Conservation (phyloP, 257 asterid species). For the Nicotiana knightiana region DNA sequence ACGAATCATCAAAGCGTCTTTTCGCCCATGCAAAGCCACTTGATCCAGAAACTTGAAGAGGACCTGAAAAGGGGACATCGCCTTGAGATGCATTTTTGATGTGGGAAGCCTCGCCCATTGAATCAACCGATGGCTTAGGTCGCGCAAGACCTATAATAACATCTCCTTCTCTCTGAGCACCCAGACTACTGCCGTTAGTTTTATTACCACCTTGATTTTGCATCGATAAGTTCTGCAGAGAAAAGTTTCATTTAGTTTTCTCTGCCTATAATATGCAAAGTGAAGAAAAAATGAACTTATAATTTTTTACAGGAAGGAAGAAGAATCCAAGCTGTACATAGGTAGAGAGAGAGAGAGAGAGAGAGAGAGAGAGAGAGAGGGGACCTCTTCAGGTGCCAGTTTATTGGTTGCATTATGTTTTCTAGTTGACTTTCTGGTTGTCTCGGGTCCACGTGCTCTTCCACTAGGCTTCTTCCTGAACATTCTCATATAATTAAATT, state of each 20-base stretch:
- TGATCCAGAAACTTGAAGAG: conserved; percentile 82
- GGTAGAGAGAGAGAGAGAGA: background rate
- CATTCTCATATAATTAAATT: background rate
- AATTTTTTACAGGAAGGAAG: background rate
- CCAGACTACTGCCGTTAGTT: conserved; percentile 23
- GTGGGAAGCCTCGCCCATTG: conserved; percentile 53
- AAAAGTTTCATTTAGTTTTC: background rate
- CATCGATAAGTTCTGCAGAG: conserved; percentile 50
- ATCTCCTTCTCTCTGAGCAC: conserved; percentile 37
- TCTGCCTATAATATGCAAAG: background rate
- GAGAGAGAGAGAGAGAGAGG: background rate
- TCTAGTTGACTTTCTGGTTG: conserved; percentile 54
- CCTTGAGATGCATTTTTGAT: conserved; percentile 82
- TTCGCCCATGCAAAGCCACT: conserved; percentile 98
- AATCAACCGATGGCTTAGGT: conserved; percentile 34
- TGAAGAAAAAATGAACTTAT: background rate
- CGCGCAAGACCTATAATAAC: conserved; percentile 29
- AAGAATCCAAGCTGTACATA: background rate
- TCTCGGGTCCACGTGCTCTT: conserved; percentile 73
- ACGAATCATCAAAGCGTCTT: conserved; percentile 53
- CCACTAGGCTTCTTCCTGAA: conserved; percentile 58
- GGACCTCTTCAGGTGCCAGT: conserved; percentile 76
- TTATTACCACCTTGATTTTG: conserved; percentile 41
- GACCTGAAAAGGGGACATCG: conserved; percentile 67
- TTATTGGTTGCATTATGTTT: conserved; percentile 62